Evolutionary conservation across 441 rosid species (phyloP), one percentile per base, ranked within the genome.

Genomic region (Iberis amara): DNA sequence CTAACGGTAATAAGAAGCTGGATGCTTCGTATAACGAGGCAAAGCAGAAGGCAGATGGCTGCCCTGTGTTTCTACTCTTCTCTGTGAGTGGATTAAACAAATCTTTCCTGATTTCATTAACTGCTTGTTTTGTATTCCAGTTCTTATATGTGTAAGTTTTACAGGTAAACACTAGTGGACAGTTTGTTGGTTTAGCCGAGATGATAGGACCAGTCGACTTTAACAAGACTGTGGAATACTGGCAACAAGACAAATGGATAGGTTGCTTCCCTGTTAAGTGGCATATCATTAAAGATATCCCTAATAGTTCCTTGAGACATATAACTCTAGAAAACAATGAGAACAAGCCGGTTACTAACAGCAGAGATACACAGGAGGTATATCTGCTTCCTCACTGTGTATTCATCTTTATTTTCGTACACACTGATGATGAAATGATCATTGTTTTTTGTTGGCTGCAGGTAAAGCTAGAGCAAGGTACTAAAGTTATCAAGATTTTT

Each of bases 201-300:
- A 84, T 84, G 92, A 71, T 65, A 13, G 86, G 88, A 23, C 81
- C 80, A 12, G 84, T 84, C 36, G 84, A 84, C 70, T 84, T 84
- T 61, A 65, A 81, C 47, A 78, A 57, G 74, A 79, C 75, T 40
- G 67, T 78, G 9, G 88, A 78, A 38, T 81, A 81, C 55, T 84
- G 92, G 88, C 92, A 81, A 52, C 92, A 84, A 27, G 88, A 84
- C 66, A 84, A 79, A 77, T 84, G 88, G 92, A 54, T 70, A 62
- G 92, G 92, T 35, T 79, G 83, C 68, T 84, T 84, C 70, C 86
- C 88, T 46, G 80, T 81, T 36, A 81, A 77, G 72, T 81, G 92
- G 92, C 92, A 79, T 55, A 66, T 81, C 15, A 61, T 81, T 10
- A 84, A 81, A 71, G 92, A 84, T 59, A 70, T 81, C 26, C 92